Evolutionary conservation across 2,329 filamentous ascomycete species (phyloP).

Genomic region (Cladosporium sp.): DNA sequence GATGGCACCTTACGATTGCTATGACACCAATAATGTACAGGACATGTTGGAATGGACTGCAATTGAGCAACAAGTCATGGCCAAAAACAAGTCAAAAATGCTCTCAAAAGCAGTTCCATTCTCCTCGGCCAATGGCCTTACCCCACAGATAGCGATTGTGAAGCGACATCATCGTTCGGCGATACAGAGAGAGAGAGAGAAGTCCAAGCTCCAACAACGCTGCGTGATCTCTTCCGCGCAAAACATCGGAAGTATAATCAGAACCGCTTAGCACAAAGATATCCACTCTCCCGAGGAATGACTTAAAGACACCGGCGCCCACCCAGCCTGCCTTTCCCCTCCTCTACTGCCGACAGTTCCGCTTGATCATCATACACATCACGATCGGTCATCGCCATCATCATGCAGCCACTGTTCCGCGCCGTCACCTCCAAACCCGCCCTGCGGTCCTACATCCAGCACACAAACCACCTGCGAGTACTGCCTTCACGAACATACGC

Average conservation of each 20-base stretch:
- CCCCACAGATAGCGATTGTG: slow-evolving; percentile 9
- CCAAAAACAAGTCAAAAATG: not conserved
- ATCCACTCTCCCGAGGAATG: not conserved
- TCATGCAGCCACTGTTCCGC: slow-evolving; percentile 22
- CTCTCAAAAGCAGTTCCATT: not conserved
- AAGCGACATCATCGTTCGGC: not conserved
- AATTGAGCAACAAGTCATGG: not conserved
- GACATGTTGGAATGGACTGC: not conserved
- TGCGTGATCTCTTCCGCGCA: not conserved
- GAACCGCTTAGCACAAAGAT: not conserved
- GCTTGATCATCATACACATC: not conserved
- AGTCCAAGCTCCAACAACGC: not conserved
- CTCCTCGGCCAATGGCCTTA: slow-evolving; percentile 4
- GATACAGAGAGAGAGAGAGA: not conserved
- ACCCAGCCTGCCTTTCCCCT: not conserved
- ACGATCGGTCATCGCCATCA: slow-evolving; percentile 6
- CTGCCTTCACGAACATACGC: slow-evolving; percentile 34
- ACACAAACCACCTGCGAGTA: slow-evolving; percentile 19
- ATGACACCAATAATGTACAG: not conserved
- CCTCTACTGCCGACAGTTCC: not conserved
- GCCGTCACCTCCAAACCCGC: slow-evolving; percentile 17
- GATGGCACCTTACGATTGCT: not conserved
- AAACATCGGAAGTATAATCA: slow-evolving; percentile 7
- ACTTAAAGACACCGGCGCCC: not conserved
- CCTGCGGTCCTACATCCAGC: slow-evolving; percentile 21